Evolutionary conservation across 495 filamentous ascomycete genomes (phyloP), one percentile per base, ranked within the genome.

Genomic region (Penicillium tannophilum): DNA sequence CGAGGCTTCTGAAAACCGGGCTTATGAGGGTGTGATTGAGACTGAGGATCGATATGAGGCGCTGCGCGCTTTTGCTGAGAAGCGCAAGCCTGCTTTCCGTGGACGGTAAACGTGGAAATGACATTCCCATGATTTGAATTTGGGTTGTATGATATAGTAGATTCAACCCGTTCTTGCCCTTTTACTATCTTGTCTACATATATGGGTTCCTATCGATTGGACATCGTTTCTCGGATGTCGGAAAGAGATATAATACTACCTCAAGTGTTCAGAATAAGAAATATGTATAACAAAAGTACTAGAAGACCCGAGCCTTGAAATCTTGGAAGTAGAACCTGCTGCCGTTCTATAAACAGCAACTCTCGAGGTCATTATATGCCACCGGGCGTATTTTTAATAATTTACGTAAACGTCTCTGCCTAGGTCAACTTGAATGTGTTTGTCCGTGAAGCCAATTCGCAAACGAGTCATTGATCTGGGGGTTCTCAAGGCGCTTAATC

Each of bases 1-100:
- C 31, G 89, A 90, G 74, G 80, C 79, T 66, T 78, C 82, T 28
- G 93, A 97, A 75, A 90, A 88, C 74, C 71, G 76, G 59, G 90
- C 88, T 66, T 97, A 97, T 74, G 84, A 88, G 62, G 75, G 82
- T 28, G 91, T 97, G 5, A 79, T 96, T 28, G 81, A 81, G 61
- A 96, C 90, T 7, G 85, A 92, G 69, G 93, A 98, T 79, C 81
- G 92, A 55, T 75, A 87, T 66, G 93, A 97, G 81, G 93, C 92
- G 61, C 76, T 98, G 68, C 78, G 67, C 61, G 93, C 93, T 33
- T 98, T 98, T 79, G 79, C 77, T 59, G 92, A 96, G 82, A 97
- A 95, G 86, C 84, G 93, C 70, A 92, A 84, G 79, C 92, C 93
- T 24, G 81, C 84, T 23, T 97, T 95, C 66, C 88, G 80, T 65